A percentile compares a stretch with the other conserved stretches of the same genome.
Evolutionary conservation across 1,284 basidiomycete species (phyloP).

Genomic region (Puccinia hordei): DNA sequence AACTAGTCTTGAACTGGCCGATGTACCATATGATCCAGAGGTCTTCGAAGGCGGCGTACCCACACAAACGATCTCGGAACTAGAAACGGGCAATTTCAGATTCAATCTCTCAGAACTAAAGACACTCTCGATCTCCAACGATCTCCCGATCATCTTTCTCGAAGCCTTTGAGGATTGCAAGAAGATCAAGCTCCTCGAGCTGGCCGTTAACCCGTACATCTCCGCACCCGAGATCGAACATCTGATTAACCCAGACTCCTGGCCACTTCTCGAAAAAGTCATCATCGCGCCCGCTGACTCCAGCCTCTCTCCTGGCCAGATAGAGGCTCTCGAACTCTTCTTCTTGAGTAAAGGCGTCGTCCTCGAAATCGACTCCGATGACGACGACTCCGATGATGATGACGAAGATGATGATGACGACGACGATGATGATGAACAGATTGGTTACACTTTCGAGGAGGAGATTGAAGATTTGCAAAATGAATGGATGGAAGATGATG

Average conservation of each 20-base stretch:
- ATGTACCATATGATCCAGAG: constrained; percentile 23
- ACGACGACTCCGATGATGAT: neutral
- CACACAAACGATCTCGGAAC: neutral
- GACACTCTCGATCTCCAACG: constrained; percentile 23
- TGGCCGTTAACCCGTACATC: neutral
- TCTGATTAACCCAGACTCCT: neutral
- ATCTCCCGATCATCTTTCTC: constrained; percentile 10
- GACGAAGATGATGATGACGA: constrained; percentile 1
- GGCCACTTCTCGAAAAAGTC: constrained; percentile 10
- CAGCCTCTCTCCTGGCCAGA: neutral
- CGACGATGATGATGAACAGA: neutral
- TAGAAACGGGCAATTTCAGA: neutral
- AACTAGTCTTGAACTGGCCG: neutral
- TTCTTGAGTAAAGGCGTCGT: constrained; percentile 8
- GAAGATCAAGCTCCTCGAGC: constrained; percentile 4
- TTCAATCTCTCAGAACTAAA: neutral
- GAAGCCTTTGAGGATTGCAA: neutral
- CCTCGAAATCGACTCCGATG: constrained; percentile 17
- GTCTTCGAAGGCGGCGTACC: neutral
- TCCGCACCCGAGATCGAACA: neutral
- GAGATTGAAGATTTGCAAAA: constrained; percentile 28
- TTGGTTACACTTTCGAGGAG: neutral
- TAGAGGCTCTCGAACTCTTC: constrained; percentile 30
- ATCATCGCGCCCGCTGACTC: constrained; percentile 1
- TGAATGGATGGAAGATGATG: constrained; percentile 26